phyloP scores from a whole-genome alignment of 2,329 filamentous ascomycete species.

The Pezicula carpinea region DNA sequence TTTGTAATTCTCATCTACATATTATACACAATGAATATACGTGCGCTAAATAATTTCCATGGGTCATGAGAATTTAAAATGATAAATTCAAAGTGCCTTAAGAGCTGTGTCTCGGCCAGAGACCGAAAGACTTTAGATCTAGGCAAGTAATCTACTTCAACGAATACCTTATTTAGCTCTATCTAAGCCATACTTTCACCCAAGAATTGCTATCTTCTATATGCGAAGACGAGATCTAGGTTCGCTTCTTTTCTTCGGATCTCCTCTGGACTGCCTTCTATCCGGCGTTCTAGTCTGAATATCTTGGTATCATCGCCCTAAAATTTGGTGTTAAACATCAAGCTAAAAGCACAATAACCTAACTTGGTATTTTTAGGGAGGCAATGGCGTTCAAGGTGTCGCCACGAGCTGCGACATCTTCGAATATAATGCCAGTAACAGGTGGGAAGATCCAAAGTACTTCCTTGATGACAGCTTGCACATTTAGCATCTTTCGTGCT shows the following conservation, averaged over 20 bases:
- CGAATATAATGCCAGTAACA: conserved; percentile 22
- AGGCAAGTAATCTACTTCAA: conserved; percentile 18
- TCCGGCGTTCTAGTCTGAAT: conserved; percentile 43
- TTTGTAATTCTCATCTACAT: not conserved
- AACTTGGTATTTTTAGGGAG: conserved; percentile 8
- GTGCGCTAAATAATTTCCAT: not conserved
- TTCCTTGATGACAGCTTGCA: conserved; percentile 46
- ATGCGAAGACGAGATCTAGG: conserved; percentile 33
- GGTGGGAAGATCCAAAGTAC: conserved; percentile 41
- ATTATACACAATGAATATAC: not conserved
- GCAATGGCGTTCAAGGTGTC: conserved; percentile 8
- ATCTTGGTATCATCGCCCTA: conserved; percentile 35
- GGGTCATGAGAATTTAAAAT: not conserved
- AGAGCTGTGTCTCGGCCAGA: not conserved
- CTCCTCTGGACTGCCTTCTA: conserved; percentile 6
- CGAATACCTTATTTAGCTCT: conserved; percentile 28
- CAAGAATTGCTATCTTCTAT: conserved; percentile 27
- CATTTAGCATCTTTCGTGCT: conserved; percentile 36
- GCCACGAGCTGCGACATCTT: conserved; percentile 12
- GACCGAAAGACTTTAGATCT: not conserved
- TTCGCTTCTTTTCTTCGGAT: conserved; percentile 33
- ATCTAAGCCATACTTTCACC: conserved; percentile 28
- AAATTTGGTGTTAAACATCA: conserved; percentile 29
- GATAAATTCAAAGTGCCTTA: not conserved
- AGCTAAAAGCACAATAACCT: conserved; percentile 26